Evolutionary conservation across 192 early-diverging fungal species (phyloP), one percentile per base, ranked within the genome.

Genomic region (Phlyctochytrium bullatum): DNA sequence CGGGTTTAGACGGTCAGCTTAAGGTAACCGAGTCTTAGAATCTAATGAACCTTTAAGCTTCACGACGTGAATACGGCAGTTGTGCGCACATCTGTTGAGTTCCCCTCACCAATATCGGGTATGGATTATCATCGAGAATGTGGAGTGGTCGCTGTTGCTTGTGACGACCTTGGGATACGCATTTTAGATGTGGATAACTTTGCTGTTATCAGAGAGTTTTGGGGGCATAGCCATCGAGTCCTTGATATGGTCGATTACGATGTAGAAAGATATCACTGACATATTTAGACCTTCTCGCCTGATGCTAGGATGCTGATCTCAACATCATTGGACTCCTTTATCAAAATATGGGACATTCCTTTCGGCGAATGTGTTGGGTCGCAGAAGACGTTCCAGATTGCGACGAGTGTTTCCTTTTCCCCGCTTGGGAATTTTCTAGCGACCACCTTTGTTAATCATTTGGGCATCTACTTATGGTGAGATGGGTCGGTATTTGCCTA

Each of bases 311-410:
- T 92, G 92, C 77, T 99, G 3, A 84, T 98, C 29, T 90, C 92
- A 1, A 62, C 83, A 6, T 88, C 89, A 17, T 77, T 92, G 58
- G 97, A 99, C 82, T 78, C 85, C 40, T 94, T 90, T 2, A 81
- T 99, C 50, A 86, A 94, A 60, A 95, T 94, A 0, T 99, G 95
- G 96, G 97, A 99, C 77, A 74, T 99, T 59, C 95, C 96, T 4
- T 90, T 92, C 0, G 94, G 94, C 3, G 81, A 91, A 58, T 78
- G 92, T 83, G 84, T 99, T 34, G 96, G 95, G 77, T 76, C 88
- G 51, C 93, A 96, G 78, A 78, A 79, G 31, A 87, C 91, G 2
- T 81, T 86, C 36, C 82, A 87, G 61, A 82, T 95, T 33, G 86
- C 88, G 1, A 93, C 93, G 14, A 92, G 90, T 65, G 50, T 99